A percentile compares a stretch with the other conserved stretches of the same genome.
These are phyloP conservation scores for Ophiostoma triangulosporum DNA, from an alignment of 2,329 filamentous ascomycete genomes.

Conservation along the genomic window DNA sequence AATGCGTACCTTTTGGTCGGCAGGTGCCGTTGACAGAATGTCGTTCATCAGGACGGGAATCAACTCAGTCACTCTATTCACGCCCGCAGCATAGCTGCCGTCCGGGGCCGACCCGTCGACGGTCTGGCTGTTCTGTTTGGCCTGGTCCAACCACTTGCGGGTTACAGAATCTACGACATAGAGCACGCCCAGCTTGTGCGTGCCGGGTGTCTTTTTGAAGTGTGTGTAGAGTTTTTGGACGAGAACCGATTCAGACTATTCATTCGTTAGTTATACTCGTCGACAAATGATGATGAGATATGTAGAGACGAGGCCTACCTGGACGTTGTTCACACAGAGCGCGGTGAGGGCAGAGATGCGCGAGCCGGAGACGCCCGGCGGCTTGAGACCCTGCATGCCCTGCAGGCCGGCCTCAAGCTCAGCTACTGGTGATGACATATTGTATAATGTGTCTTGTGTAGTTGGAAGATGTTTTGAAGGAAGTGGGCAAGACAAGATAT, in stretches of 20 bases:
- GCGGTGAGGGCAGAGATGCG: slow-evolving; percentile 80
- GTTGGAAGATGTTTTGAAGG: neutral
- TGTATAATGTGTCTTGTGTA: neutral
- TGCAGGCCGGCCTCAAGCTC: slow-evolving; percentile 84
- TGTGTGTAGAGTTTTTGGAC: slow-evolving; percentile 95
- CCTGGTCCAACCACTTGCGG: slow-evolving; percentile 95
- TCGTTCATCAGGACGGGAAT: slow-evolving; percentile 92
- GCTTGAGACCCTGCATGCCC: slow-evolving; percentile 81
- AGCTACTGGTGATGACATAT: slow-evolving; percentile 71
- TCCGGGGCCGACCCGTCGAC: slow-evolving; percentile 70
- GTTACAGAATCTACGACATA: slow-evolving; percentile 99
- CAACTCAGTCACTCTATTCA: slow-evolving; percentile 91
- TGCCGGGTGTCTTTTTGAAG: slow-evolving; percentile 86
- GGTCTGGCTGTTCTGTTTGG: slow-evolving; percentile 71
- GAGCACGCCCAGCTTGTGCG: slow-evolving; percentile 96
- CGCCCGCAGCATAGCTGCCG: slow-evolving; percentile 87
- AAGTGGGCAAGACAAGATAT: neutral
- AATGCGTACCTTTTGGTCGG: slow-evolving; percentile 89
- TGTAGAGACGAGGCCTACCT: slow-evolving; percentile 44
- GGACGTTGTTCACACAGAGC: slow-evolving; percentile 77
- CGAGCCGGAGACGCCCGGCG: slow-evolving; percentile 85
- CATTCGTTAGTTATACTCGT: slow-evolving; percentile 1
- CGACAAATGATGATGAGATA: neutral
- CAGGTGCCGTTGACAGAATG: slow-evolving; percentile 74
- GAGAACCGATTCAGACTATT: slow-evolving; percentile 83